Evolutionary conservation across 768 basidiomycete genomes (phyloP), one percentile per base, ranked within the genome.

Genomic region (Trichaptum fuscoviolaceum): DNA sequence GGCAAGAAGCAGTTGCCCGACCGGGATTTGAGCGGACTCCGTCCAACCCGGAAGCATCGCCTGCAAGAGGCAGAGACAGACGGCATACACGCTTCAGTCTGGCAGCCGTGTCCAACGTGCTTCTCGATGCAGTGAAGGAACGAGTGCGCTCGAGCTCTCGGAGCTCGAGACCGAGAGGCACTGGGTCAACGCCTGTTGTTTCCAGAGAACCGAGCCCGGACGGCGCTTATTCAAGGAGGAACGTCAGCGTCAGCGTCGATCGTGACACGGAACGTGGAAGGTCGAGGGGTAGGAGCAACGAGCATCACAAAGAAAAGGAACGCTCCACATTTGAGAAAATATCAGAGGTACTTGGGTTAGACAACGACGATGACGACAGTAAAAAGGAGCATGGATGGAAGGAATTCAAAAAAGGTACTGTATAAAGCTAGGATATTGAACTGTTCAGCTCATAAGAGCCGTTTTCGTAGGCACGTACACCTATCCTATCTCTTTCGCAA

Each of bases 401-500:
- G 73, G 90, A 96, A 75, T 96, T 96, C 75, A 86, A 88, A 71
- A 88, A 91, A 79, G 95, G 95, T 91, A 64, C 52, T 80, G 75
- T 30, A 60, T n/a, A 35, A 64, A 66, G 52, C 59, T 24, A 42
- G 35, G 52, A 69, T 67, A 67, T 68, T 64, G 66, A 8, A 64
- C 59, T 26, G 35, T 65, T 18, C n/a, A 23, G 63, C n/a, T 64
- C 20, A 15, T 64, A 36, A 65, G n/a, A 62, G 24, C 67, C 65
- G 12, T 26, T 17, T 36, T 34, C 9, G 35, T 70, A 92, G 95
- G 95, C 23, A 91, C 87, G 6, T 98, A 99, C 75, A 93, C 90
- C 20, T 99, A 94, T 76, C 96, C 96, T 2, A 91, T 99, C 72
- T 92, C 92, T 17, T 95, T 98, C 75, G 82, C 88, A 20, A 88